phyloP scores from a whole-genome alignment of 2,329 filamentous ascomycete species.

The Pyricularia sp. region DNA sequence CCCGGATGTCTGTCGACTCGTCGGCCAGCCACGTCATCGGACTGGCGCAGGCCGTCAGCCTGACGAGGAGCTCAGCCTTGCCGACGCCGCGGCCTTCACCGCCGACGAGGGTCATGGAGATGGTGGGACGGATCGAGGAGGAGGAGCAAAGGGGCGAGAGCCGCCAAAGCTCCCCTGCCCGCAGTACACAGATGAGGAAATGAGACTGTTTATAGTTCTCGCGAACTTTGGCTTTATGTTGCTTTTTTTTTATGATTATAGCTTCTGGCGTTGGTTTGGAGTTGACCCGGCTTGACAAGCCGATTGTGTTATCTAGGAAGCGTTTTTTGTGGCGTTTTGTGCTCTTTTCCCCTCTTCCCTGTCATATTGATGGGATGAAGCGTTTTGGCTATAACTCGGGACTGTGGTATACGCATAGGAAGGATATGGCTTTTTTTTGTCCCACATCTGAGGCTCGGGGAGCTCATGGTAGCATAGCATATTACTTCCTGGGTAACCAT shows the following conservation, averaged over 20 bases:
- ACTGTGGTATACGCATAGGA: background rate
- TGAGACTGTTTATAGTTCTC: background rate
- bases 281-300: background rate
- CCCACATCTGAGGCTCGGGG: background rate
- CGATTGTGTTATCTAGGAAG: background rate
- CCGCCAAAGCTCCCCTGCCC: constrained; percentile 23
- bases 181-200: background rate
- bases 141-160: constrained; percentile 16
- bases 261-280: background rate
- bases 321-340: background rate
- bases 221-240: background rate
- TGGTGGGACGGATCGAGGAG: constrained; percentile 43
- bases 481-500: background rate
- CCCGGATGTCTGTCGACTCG: constrained; percentile 5
- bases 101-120: constrained; percentile 33
- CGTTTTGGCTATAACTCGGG: background rate
- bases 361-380: background rate
- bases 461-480: background rate
- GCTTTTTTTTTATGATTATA: background rate
- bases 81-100: background rate
- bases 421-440: background rate
- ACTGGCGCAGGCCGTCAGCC: constrained; percentile 32
- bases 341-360: background rate
- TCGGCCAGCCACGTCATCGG: background rate
- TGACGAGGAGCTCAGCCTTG: constrained; percentile 11